Base-by-base conservation (phyloP, 1,284 basidiomycete species). In the Puccinia horiana region DNA sequence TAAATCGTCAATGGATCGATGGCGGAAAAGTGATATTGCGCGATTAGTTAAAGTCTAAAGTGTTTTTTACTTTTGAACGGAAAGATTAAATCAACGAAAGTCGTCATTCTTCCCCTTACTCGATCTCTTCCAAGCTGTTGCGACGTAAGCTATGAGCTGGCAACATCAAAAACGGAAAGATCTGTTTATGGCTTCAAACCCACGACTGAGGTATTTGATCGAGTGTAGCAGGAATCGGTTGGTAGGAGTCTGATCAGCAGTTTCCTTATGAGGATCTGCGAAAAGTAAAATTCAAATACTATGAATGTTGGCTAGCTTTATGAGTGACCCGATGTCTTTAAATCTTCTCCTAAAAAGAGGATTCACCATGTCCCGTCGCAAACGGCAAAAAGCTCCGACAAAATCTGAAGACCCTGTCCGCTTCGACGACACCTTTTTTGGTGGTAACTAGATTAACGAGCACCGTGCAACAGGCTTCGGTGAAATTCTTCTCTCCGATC, bases 141-240 rank as follows among this genome's bases (percentile, higher is more conserved):
- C 92, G 88, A 94, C 91, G 84, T 93, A 92, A 0, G 92, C 91
- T n/a, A 94, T 90, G 52, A 93, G 88, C 82, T 93, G 92, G 0
- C 94, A 90, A 83, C 92, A 92, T 26, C 95, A 91, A 85, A 92
- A 94, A 16, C 95, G 90, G 35, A 94, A 92, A 78, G 90, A 90
- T 89, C 96, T 98, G 89, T 96, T 93, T 87, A 96, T 98, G 2
- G 95, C 93, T 16, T 90, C 87, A 87, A 95, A 95, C 0, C 95
- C 95, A 73, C 90, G 90, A 79, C 97, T 88, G 3, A 97, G 88
- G 69, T 91, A 90, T 16, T 90, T 88, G 0, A 93, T 89, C 85
- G 98, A 95, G 78, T 94, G 90, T 0, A 58, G 35, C 23, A 49
- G 73, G 56, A 74, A 1, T 70, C 42, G 8, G 82, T 81, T n/a